Percentiles rank a stretch among this genome's conserved stretches.
These are phyloP conservation scores for Astrothelium subdiscretum DNA, from an alignment of 495 filamentous ascomycete genomes.

Conservation along the genomic window DNA sequence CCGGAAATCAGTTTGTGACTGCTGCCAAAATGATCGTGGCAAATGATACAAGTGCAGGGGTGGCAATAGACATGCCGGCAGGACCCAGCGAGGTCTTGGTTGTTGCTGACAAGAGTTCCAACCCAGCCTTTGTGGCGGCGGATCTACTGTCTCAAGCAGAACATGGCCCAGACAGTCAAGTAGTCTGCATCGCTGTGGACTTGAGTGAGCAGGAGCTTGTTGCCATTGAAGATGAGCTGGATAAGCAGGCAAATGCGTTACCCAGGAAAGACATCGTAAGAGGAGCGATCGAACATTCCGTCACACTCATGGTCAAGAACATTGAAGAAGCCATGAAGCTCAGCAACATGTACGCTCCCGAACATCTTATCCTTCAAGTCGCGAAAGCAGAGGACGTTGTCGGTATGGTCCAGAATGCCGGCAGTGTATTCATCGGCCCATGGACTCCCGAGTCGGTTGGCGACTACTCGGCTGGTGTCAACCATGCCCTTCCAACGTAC, in stretches of 20 bases:
- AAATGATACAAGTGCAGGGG: constrained; percentile 89
- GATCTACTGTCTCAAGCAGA: constrained; percentile 93
- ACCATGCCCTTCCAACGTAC: constrained; percentile 93
- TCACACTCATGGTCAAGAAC: constrained; percentile 70
- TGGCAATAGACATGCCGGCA: constrained; percentile 97
- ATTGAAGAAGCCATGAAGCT: constrained; percentile 75
- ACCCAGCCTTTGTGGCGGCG: constrained; percentile 89
- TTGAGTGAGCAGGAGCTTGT: constrained; percentile 56
- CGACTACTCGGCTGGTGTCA: constrained; percentile 94
- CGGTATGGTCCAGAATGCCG: constrained; percentile 78
- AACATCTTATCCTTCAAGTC: constrained; percentile 91
- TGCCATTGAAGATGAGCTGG: constrained; percentile 83
- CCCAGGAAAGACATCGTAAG: constrained; percentile 87
- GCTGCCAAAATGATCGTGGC: constrained; percentile 95
- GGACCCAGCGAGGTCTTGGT: constrained; percentile 95
- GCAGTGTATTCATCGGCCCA: constrained; percentile 84
- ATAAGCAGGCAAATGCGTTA: constrained; percentile 75
- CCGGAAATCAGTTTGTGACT: constrained; percentile 97
- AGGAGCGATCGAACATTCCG: constrained; percentile 80
- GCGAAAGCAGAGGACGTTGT: constrained; percentile 59
- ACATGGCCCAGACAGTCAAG: constrained; percentile 90
- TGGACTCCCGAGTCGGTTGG: constrained; percentile 98
- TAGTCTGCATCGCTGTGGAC: constrained; percentile 79
- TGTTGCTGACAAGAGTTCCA: constrained; percentile 79
- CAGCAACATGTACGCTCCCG: constrained; percentile 92